Base-by-base conservation (phyloP, 2,329 filamentous ascomycete species). In the Alternaria arbusti region DNA sequence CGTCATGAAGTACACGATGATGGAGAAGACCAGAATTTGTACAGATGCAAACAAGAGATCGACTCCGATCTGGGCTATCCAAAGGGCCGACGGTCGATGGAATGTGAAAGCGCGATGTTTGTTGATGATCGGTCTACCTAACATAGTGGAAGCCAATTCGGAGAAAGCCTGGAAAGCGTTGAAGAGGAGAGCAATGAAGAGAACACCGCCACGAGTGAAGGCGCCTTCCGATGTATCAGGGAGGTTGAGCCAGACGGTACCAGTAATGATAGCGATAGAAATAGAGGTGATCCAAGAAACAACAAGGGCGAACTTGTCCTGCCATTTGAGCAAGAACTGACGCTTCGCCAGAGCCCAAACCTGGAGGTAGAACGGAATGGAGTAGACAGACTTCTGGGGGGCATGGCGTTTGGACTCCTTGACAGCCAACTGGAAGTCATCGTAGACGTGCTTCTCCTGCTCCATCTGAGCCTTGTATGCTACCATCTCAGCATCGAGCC, bases 161-260 rank as follows among this genome's bases (percentile, higher is more conserved):
- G 90, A 88, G 74, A 96, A 94, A 23, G 93, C 91, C 74, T 93
- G 90, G 79, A 96, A 95, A n/a, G 91, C 91, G 77, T 95, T 95
- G 85, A 95, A 95, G 5, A 96, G 82, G 2, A 96, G 86, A 22
- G 91, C 84, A 57, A 94, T 88, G 81, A 96, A 96, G 54, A 96
- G 83, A 1, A 95, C 86, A 82, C 92, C 93, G 66, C 92, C 92
- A 76, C 93, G 89, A 69, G 90, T 91, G 80, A 96, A 96, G 4
- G 92, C 91, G 43, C 90, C 92, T 30, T 88, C 87, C 1, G 83
- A 85, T 0, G 85, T 87, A 55, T 88, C 79, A 1, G 88, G 88
- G 32, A 93, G 86, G 36, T 93, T 84, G 62, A 93, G 85, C 84
- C 91, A 97, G 5, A 96, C 88, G 0, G 92, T 94, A 70, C 93